Evolutionary conservation across 148 eudicot species (phyloP).

Genomic region (Silene conica): DNA sequence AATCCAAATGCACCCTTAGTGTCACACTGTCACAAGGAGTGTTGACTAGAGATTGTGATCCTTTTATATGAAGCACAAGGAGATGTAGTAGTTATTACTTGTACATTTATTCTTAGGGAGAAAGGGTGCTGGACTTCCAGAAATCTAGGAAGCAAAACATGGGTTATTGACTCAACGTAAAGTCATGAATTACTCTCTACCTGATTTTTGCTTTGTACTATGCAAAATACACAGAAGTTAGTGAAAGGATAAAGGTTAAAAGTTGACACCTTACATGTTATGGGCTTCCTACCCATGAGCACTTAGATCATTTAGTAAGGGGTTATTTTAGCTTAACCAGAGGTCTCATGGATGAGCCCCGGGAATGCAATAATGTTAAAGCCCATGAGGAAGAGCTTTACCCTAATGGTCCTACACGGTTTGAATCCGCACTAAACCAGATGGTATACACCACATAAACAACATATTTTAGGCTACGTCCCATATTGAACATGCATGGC

Average conservation of each 20-base stretch:
- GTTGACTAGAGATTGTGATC: background rate
- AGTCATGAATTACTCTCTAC: background rate
- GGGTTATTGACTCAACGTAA: background rate
- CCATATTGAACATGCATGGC: background rate
- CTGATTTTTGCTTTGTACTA: background rate
- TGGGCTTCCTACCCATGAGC: too few relatives aligned
- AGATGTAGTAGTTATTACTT: background rate
- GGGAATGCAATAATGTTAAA: too few relatives aligned
- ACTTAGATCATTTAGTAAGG: too few relatives aligned
- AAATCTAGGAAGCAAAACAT: background rate
- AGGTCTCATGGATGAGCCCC: too few relatives aligned
- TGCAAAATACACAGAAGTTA: background rate
- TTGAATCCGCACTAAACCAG: too few relatives aligned
- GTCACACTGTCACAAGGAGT: background rate
- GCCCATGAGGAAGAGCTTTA: too few relatives aligned
- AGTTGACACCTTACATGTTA: background rate
- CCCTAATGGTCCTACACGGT: too few relatives aligned
- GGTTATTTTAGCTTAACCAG: too few relatives aligned
- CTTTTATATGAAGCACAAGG: conserved; percentile 1
- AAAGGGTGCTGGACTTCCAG: background rate
- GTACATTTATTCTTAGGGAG: background rate
- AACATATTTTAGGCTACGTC: background rate
- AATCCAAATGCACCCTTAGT: too few relatives aligned
- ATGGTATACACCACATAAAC: too few relatives aligned
- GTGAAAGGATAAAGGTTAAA: background rate